Conservation (phyloP, 805 yeast species). For the Barnettozyma salicaria region DNA sequence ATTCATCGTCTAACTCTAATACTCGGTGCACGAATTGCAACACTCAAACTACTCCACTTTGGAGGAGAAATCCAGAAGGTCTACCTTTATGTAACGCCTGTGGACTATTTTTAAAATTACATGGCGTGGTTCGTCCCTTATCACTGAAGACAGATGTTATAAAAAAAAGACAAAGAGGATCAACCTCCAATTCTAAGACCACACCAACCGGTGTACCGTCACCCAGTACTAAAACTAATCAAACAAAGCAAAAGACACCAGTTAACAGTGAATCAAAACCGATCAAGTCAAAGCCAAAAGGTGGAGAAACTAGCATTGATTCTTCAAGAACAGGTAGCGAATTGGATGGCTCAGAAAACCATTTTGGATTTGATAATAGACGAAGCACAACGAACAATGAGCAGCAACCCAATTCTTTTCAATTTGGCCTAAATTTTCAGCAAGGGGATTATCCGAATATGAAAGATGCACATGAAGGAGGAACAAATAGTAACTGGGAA, state of each 20-base stretch:
- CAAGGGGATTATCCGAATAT: constrained; percentile 1
- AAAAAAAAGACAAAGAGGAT: constrained; percentile 76
- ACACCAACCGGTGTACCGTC: constrained; percentile 16
- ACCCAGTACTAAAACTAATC: constrained; percentile 9
- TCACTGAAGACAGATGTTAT: constrained; percentile 89
- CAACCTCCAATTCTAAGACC: constrained; percentile 16
- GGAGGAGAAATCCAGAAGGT: constrained; percentile 93
- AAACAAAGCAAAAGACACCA: background rate
- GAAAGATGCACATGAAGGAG: constrained; percentile 12
- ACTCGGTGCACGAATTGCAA: constrained; percentile 77
- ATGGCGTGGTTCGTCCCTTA: constrained; percentile 92
- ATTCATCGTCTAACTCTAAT: constrained; percentile 16
- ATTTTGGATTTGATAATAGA: constrained; percentile 1
- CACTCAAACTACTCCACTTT: constrained; percentile 87
- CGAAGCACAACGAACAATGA: background rate
- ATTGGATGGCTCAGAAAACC: constrained; percentile 5
- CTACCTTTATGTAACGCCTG: constrained; percentile 95
- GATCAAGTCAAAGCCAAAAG: constrained; percentile 1
- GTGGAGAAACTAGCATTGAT: constrained; percentile 4
- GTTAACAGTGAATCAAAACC: constrained; percentile 1
- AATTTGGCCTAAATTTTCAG: constrained; percentile 8
- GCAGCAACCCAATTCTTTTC: constrained; percentile 5
- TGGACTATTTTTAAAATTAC: constrained; percentile 85
- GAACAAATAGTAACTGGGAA: constrained; percentile 26
- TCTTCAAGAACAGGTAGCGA: constrained; percentile 6